Percentiles rank a stretch among this genome's conserved stretches.
Conservation (phyloP, 148 eudicot genomes). For the Hydrangea macrophylla region DNA sequence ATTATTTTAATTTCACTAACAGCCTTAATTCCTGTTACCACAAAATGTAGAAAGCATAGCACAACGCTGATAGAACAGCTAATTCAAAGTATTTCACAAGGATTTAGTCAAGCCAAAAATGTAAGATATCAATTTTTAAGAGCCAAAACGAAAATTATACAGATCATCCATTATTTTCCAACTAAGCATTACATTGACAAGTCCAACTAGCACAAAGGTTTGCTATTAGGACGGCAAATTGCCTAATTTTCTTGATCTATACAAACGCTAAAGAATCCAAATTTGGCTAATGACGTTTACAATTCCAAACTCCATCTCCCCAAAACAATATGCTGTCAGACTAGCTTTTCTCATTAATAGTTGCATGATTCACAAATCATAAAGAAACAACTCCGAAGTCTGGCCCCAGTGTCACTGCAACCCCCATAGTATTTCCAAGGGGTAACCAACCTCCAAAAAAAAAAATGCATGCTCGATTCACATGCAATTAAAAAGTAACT, state of each 20-base stretch:
- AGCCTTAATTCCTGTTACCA: not conserved
- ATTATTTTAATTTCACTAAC: not conserved
- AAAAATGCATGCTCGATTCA: not conserved
- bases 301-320: too few species aligned
- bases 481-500: not conserved
- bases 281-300: not conserved
- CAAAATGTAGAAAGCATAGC: constrained; percentile 8
- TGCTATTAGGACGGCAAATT: not conserved
- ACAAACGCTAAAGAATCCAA: too few species aligned
- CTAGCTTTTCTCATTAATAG: too few species aligned
- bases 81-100: not conserved
- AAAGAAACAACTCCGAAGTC: too few species aligned
- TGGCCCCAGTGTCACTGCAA: too few species aligned
- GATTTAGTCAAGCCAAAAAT: not conserved
- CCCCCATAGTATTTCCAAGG: too few species aligned
- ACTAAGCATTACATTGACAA: not conserved
- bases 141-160: too few species aligned
- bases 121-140: not conserved
- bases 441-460: not conserved
- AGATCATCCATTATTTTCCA: not conserved
- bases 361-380: too few species aligned
- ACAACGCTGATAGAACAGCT: too few species aligned
- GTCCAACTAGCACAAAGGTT: not conserved
- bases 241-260: too few species aligned
- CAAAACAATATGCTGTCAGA: too few species aligned